Percentiles rank a stretch among this genome's conserved stretches.
Conservation (phyloP, 2,329 filamentous ascomycete species). For the Ceratocystis huliohia region DNA sequence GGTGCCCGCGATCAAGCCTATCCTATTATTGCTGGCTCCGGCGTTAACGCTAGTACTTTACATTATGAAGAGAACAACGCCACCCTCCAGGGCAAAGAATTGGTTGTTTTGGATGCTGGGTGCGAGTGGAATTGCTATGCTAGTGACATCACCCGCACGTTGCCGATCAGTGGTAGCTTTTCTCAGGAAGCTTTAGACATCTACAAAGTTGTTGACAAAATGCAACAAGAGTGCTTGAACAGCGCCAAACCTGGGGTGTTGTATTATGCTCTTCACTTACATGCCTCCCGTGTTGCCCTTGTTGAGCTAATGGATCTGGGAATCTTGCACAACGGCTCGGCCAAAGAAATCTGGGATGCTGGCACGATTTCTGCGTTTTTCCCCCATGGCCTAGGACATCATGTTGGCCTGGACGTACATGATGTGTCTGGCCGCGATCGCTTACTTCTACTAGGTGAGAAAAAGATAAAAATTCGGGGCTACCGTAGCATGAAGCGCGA, state of each 20-base stretch:
- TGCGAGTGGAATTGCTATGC: slow-evolving; percentile 78
- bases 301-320: slow-evolving; percentile 58
- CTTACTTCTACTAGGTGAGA: slow-evolving; percentile 28
- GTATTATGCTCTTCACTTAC: slow-evolving; percentile 60
- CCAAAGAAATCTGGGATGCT: slow-evolving; percentile 39
- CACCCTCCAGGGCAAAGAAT: slow-evolving; percentile 53
- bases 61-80: slow-evolving; percentile 79
- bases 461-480: slow-evolving; percentile 26
- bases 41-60: slow-evolving; percentile 68
- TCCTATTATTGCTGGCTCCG: slow-evolving; percentile 74
- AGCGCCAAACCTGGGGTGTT: slow-evolving; percentile 54
- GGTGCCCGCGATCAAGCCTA: slow-evolving; percentile 74
- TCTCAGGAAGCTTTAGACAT: slow-evolving; percentile 56
- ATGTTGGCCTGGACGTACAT: slow-evolving; percentile 53
- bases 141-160: slow-evolving; percentile 77
- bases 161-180: slow-evolving; percentile 62
- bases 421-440: slow-evolving; percentile 38
- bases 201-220: slow-evolving; percentile 63
- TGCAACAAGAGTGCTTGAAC: slow-evolving; percentile 65
- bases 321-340: slow-evolving; percentile 52
- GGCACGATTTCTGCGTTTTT: slow-evolving; percentile 51
- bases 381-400: slow-evolving; percentile 52
- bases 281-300: slow-evolving; percentile 60
- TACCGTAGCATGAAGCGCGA: slow-evolving; percentile 29
- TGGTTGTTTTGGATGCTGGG: slow-evolving; percentile 77